Conservation (phyloP, 306 rosid species). For the Vigna mungo region DNA sequence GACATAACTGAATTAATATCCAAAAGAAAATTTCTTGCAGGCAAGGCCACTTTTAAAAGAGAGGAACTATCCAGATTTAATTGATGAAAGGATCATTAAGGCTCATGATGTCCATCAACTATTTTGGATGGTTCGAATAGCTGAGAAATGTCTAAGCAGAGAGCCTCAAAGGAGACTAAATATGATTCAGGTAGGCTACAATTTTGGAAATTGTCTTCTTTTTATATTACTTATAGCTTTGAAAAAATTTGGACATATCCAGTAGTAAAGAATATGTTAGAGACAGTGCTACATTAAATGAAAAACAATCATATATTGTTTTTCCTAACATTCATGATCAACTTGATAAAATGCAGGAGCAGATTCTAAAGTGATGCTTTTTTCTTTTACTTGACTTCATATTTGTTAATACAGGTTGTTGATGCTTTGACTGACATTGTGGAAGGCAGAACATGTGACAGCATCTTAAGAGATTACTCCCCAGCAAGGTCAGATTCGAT, state of each 20-base stretch:
- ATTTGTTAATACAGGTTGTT: conserved; percentile 59
- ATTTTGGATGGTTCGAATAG: conserved; percentile 82
- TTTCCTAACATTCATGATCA: conserved; percentile 4
- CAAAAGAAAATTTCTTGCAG: conserved; percentile 50
- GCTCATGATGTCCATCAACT: conserved; percentile 73
- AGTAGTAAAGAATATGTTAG: neutral
- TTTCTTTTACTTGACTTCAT: neutral
- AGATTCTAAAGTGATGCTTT: conserved; percentile 6
- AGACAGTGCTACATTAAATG: neutral
- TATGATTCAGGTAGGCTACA: conserved; percentile 61
- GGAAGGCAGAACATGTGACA: conserved; percentile 52
- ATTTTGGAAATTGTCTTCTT: neutral
- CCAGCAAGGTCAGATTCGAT: conserved; percentile 61
- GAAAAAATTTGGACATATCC: too few relatives aligned
- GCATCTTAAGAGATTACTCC: conserved; percentile 45
- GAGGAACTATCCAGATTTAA: conserved; percentile 83
- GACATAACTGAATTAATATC: neutral
- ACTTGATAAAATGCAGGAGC: neutral
- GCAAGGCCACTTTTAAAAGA: conserved; percentile 90
- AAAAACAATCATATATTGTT: neutral
- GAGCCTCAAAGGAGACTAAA: conserved; percentile 73
- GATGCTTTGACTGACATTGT: conserved; percentile 51
- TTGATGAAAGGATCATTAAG: conserved; percentile 66
- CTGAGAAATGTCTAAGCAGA: conserved; percentile 78
- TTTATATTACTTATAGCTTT: neutral